These are phyloP conservation scores for Apiospora sp. DNA, from an alignment of 2,329 filamentous ascomycete species.

Conservation along the genomic window DNA sequence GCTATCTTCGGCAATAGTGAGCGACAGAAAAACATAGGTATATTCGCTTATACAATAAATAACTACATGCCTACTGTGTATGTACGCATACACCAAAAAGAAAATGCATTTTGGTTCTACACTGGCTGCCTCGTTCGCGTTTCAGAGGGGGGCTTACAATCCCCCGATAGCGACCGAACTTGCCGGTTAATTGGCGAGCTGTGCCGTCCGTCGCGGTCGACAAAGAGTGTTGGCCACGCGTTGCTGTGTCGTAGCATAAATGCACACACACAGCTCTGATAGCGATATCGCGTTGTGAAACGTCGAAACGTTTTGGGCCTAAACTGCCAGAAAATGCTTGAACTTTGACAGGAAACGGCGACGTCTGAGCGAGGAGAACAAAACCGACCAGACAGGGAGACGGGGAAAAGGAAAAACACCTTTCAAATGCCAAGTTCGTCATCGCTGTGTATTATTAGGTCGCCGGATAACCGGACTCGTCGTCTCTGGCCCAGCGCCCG, in stretches of 20 bases:
- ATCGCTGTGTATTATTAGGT: constrained; percentile 32
- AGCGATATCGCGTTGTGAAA: neutral
- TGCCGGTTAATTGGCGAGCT: neutral
- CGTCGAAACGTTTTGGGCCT: constrained; percentile 6
- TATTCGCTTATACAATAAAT: neutral
- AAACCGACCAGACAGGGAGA: neutral
- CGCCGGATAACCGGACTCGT: constrained; percentile 27
- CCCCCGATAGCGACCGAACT: neutral
- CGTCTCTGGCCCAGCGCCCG: constrained; percentile 26
- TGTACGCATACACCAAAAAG: neutral
- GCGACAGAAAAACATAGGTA: neutral
- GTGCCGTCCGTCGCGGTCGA: neutral
- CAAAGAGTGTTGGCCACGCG: neutral
- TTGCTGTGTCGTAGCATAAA: neutral
- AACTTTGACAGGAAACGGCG: neutral
- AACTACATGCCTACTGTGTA: neutral
- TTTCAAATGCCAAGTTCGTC: constrained; percentile 37
- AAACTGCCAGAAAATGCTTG: neutral
- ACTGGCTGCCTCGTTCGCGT: constrained; percentile 1
- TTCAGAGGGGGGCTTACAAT: neutral
- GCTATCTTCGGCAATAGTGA: neutral
- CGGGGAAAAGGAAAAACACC: neutral
- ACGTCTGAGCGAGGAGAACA: neutral
- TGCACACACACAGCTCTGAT: neutral
- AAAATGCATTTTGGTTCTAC: neutral